Evolutionary conservation across 2,329 filamentous ascomycete species (phyloP), one percentile per base, ranked within the genome.

Genomic region (Phyllosticta capitalensis): DNA sequence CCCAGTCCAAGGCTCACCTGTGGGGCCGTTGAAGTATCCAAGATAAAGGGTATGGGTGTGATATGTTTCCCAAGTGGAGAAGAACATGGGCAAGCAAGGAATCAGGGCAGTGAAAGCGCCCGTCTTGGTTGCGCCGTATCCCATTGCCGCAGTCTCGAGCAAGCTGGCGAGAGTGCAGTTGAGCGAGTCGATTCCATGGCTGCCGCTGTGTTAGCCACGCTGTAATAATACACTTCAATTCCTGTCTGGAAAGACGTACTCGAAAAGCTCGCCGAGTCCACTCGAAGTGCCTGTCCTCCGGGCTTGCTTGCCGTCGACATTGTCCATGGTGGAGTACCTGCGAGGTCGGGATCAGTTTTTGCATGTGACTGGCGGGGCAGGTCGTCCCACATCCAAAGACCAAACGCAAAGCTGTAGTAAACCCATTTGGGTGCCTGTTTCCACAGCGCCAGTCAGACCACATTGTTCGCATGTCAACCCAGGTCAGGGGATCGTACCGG

Each of bases 21-120:
- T 99, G 1, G 94, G 94, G 0, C 94, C 94, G 72, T 99, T 99
- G 82, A 99, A 88, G 72, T 92, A 90, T 59, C 94, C 94, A 12
- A 99, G 84, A 74, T 96, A 99, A 5, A 99, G 79, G 0, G 94
- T 97, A 73, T 99, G 94, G 5, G 94, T 96, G 75, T 99, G 94
- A 73, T 96, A 99, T 0, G 94, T 99, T 76, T 99, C 94, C 94
- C 94, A 99, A 1, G 94, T 99, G 2, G 92, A 96, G 77, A 99
- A 96, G 80, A 96, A 99, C 94, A 99, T 99, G 62, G 94, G 90
- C 52, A 99, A 78, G 67, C 91, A 95, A 1, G 94, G 94, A 62
- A 92, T 85, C 51, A 99, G 79, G 1, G 92, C 91, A 0, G 94
- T 97, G 72, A 96, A 95, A 60, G 94, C 87, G 65, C 94, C 94